A percentile compares a stretch with the other conserved stretches of the same genome.
Evolutionary conservation across 2,329 filamentous ascomycete genomes (phyloP).

Genomic region (Penicillium sp.): DNA sequence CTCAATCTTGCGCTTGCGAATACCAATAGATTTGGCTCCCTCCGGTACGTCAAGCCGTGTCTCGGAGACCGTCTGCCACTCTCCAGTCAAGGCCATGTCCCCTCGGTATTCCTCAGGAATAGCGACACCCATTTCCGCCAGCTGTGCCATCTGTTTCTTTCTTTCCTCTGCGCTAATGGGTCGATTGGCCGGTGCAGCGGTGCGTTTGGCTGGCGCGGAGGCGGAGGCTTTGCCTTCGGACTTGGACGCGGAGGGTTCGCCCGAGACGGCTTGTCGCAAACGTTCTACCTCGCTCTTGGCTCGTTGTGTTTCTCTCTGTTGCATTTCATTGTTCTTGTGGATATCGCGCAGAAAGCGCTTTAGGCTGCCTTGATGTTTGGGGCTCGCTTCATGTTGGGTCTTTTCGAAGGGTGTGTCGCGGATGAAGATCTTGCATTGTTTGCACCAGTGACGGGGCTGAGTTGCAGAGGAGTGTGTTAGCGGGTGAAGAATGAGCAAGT

Average conservation of each 20-base stretch:
- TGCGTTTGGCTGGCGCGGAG: conserved; percentile 29
- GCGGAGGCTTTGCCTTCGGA: conserved; percentile 16
- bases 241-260: conserved; percentile 34
- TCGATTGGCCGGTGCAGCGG: conserved; percentile 29
- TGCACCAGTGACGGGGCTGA: conserved; percentile 92
- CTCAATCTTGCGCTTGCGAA: conserved; percentile 48
- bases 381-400: conserved; percentile 84
- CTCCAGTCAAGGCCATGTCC: conserved; percentile 84
- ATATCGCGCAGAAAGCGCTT: conserved; percentile 89
- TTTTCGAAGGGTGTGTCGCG: conserved; percentile 90
- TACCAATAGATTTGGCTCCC: conserved; percentile 43
- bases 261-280: conserved; percentile 72
- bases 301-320: conserved; percentile 77
- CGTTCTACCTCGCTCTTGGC: conserved; percentile 84
- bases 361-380: conserved; percentile 78
- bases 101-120: conserved; percentile 76
- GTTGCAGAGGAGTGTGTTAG: neutral
- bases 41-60: conserved; percentile 45
- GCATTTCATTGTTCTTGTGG: conserved; percentile 78
- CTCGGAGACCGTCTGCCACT: conserved; percentile 74
- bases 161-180: conserved; percentile 64
- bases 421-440: conserved; percentile 87
- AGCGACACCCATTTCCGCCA: conserved; percentile 82
- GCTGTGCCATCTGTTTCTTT: conserved; percentile 81
- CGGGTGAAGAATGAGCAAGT: conserved; percentile 19